phyloP scores from a whole-genome alignment of 2,329 filamentous ascomycete species.

The Aspergillus sojae region DNA sequence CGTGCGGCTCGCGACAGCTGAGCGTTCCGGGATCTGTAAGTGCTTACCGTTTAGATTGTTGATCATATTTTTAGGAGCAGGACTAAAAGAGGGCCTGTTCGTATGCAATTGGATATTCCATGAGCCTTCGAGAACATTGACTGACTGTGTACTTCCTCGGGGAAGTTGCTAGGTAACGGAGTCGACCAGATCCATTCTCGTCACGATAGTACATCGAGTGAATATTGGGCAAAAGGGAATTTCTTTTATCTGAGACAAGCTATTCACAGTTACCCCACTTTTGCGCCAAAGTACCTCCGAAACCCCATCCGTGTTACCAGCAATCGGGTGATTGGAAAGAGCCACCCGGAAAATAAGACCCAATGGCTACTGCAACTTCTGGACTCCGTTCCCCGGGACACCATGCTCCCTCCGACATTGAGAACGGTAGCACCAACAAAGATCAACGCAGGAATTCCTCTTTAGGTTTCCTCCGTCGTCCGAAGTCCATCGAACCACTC shows the following conservation, averaged over 20 bases:
- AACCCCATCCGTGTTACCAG: conserved; percentile 22
- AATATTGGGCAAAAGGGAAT: conserved; percentile 10
- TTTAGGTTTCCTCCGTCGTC: conserved; percentile 65
- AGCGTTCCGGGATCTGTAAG: conserved; percentile 6
- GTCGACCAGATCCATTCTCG: not conserved
- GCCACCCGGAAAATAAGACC: conserved; percentile 15
- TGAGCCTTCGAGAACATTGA: not conserved
- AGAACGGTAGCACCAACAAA: conserved; percentile 31
- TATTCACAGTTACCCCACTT: conserved; percentile 24
- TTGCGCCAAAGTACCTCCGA: conserved; percentile 14
- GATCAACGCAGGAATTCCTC: conserved; percentile 49
- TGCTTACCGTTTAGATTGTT: conserved; percentile 1
- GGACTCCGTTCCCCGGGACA: conserved; percentile 41
- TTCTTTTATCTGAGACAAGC: conserved; percentile 25
- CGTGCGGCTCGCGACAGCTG: not conserved
- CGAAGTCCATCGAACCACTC: conserved; percentile 66
- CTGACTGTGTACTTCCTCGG: not conserved
- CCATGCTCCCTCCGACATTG: conserved; percentile 35
- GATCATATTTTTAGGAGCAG: not conserved
- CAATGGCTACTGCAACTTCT: conserved; percentile 38
- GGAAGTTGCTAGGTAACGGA: conserved; percentile 3
- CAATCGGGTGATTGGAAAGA: conserved; percentile 20
- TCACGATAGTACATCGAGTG: not conserved
- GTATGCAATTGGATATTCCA: too few relatives aligned
- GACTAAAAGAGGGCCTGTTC: not conserved